Percentiles rank a stretch among this genome's conserved stretches.
Evolutionary conservation across 768 basidiomycete species (phyloP).

Genomic region (Boletus eberwhitei): DNA sequence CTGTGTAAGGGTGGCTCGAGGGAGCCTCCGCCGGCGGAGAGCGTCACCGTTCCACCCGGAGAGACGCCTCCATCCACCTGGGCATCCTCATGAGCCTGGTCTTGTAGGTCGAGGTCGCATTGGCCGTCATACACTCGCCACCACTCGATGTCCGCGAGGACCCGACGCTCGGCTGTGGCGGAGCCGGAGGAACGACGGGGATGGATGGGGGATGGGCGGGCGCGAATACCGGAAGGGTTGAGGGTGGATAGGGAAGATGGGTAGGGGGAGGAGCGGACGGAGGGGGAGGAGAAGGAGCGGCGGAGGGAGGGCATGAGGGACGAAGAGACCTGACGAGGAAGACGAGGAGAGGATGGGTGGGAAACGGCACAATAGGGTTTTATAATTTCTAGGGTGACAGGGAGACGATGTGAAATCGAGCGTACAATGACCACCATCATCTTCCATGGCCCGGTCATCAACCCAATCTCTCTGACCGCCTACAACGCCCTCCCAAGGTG

Average conservation of each 20-base stretch:
- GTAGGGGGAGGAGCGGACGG: conserved; percentile 70
- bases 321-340: conserved; percentile 16
- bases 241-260: conserved; percentile 38
- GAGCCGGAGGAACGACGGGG: conserved; percentile 66
- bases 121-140: conserved; percentile 79
- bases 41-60: conserved; percentile 28
- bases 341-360: conserved; percentile 26
- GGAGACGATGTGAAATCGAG: neutral
- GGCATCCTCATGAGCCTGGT: conserved; percentile 24
- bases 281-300: conserved; percentile 67
- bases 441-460: conserved; percentile 59
- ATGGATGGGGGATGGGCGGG: conserved; percentile 34
- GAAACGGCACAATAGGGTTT: conserved; percentile 37
- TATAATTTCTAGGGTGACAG: conserved; percentile 37
- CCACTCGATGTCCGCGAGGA: conserved; percentile 87
- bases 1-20: conserved; percentile 32
- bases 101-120: conserved; percentile 36
- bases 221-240: conserved; percentile 35
- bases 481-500: conserved; percentile 49
- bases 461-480: conserved; percentile 41
- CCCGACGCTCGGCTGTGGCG: conserved; percentile 59
- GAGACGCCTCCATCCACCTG: conserved; percentile 13
- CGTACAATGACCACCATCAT: conserved; percentile 34
- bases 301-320: conserved; percentile 70
- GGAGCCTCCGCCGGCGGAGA: conserved; percentile 38